Conservation (phyloP, 176 grass and related monocot species). For the Avena insularis region DNA sequence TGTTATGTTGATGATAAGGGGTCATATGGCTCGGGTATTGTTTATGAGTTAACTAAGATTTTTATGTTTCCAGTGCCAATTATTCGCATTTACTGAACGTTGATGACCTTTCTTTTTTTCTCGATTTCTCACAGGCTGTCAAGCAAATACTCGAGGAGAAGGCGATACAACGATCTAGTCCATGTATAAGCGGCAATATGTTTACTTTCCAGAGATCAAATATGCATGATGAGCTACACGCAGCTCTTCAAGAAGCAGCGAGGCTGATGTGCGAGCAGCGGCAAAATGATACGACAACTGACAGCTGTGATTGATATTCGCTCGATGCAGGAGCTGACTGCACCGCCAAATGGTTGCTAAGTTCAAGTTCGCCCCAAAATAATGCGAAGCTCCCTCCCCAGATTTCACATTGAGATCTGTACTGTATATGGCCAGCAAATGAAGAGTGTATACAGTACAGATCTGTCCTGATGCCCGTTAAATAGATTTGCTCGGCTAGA, state of each 20-base stretch:
- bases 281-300: constrained; percentile 25
- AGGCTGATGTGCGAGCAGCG: constrained; percentile 33
- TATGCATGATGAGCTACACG: constrained; percentile 64
- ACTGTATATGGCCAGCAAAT: not conserved
- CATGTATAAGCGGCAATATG: constrained; percentile 47
- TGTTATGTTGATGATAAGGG: not conserved
- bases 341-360: constrained; percentile 2
- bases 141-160: constrained; percentile 62
- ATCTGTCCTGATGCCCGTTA: not conserved
- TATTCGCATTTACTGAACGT: constrained; percentile 2
- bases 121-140: constrained; percentile 53
- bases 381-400: not conserved
- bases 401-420: constrained; percentile 48
- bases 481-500: not conserved
- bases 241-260: constrained; percentile 59
- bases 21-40: not conserved
- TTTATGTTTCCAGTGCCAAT: not conserved
- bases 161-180: constrained; percentile 33
- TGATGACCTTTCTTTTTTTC: constrained; percentile 11
- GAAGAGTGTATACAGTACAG: constrained; percentile 18
- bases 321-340: constrained; percentile 23
- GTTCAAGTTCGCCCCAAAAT: constrained; percentile 38
- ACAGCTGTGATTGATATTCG: constrained; percentile 35
- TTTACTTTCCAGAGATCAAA: constrained; percentile 71
- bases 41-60: not conserved